A percentile compares a stretch with the other conserved stretches of the same genome.
Evolutionary conservation across 2,329 filamentous ascomycete species (phyloP).

Genomic region (Epicoccum sorghinum): DNA sequence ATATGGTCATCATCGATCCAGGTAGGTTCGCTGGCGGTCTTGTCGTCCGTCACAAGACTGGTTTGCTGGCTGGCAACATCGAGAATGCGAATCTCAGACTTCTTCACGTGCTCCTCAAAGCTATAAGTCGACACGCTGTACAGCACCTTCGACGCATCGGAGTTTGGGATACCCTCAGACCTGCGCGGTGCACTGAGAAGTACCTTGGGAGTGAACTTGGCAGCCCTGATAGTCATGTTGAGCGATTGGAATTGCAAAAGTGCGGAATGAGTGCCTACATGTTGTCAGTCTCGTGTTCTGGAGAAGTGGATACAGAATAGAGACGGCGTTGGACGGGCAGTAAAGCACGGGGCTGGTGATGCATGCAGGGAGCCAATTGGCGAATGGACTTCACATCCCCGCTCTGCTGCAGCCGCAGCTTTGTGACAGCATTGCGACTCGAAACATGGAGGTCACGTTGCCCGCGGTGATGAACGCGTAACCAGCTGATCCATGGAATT

Average conservation of each 20-base stretch:
- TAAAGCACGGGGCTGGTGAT: constrained; percentile 2
- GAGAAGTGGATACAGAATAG: constrained; percentile 7
- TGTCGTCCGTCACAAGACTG: constrained; percentile 68
- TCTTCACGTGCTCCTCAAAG: constrained; percentile 75
- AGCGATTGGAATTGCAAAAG: not conserved
- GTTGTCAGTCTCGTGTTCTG: constrained; percentile 14
- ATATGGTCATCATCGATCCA: constrained; percentile 77
- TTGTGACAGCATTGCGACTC: not conserved
- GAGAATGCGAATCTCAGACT: constrained; percentile 71
- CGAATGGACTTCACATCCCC: not conserved
- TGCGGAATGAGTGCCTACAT: constrained; percentile 14
- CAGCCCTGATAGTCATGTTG: constrained; percentile 71
- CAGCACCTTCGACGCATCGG: constrained; percentile 66
- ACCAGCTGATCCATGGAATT: not conserved
- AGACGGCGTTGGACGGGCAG: constrained; percentile 5
- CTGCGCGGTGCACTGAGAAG: constrained; percentile 77
- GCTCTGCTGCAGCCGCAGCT: constrained; percentile 4
- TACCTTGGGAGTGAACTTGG: constrained; percentile 77
- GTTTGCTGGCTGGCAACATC: constrained; percentile 71
- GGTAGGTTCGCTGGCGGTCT: constrained; percentile 70
- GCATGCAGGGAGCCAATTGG: constrained; percentile 4
- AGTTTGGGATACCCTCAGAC: constrained; percentile 72
- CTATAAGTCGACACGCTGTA: constrained; percentile 79
- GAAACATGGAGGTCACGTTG: not conserved
- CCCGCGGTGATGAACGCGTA: not conserved